Conservation (phyloP, 441 rosid species). For the Manihot esculenta region DNA sequence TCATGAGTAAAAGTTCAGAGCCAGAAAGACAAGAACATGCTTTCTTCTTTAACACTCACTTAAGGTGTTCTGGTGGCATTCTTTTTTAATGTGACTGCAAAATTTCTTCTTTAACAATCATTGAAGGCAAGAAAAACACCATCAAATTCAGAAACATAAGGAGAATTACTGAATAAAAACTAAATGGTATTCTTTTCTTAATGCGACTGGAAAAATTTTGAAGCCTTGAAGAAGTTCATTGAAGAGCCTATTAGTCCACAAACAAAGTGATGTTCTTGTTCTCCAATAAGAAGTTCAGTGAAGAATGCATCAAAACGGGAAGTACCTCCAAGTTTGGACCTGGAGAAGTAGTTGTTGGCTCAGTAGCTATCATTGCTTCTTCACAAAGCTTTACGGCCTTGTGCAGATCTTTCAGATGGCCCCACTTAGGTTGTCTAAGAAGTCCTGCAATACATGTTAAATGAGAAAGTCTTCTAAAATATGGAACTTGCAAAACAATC, state of each 20-base stretch:
- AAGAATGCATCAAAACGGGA: not conserved
- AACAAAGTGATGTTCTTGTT: not conserved
- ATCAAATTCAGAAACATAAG: no score
- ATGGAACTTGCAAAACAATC: slow-evolving; percentile 1
- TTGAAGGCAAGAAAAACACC: no score
- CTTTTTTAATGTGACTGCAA: not conserved
- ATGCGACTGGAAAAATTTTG: not conserved
- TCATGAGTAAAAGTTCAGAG: not conserved
- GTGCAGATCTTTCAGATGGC: slow-evolving; percentile 77
- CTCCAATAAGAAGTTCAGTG: not conserved
- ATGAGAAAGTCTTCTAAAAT: slow-evolving; percentile 7
- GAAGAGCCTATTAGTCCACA: not conserved
- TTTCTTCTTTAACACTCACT: not conserved
- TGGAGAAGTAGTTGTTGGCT: slow-evolving; percentile 29
- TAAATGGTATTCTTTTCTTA: no score
- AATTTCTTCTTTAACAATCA: no score
- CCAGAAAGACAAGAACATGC: not conserved
- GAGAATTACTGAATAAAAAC: no score
- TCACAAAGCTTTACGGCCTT: slow-evolving; percentile 59
- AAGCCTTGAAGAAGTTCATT: slow-evolving; percentile 12
- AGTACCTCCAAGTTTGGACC: slow-evolving; percentile 57
- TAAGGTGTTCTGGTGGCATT: not conserved
- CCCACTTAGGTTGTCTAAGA: slow-evolving; percentile 68
- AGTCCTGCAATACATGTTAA: slow-evolving; percentile 41
- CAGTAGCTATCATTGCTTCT: slow-evolving; percentile 56